Base-by-base conservation (phyloP, 2,329 filamentous ascomycete species). In the Conoideocrella luteorostrata region DNA sequence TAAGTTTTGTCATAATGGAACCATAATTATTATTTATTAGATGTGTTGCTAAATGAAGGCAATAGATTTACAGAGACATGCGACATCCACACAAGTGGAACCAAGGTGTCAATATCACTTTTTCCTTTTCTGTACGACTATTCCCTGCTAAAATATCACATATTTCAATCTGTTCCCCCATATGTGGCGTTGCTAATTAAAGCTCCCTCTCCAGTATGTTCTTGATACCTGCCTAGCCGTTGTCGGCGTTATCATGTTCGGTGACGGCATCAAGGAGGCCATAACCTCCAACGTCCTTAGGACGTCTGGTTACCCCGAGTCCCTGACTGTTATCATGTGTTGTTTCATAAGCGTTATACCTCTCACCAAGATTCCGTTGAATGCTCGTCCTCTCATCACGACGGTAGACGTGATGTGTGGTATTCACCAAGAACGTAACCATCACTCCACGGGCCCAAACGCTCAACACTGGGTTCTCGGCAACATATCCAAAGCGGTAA, bases 181-280 rank as follows among this genome's bases (percentile, higher is more conserved):
- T 15, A 24, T 7, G 7, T 12, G 6, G 21, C 11, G 6, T 24
- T 18, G 7, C 39, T 41, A 23, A 41, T 11, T 20, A 10, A 7
- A 10, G 20, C 7, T 20, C 30, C 18, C 15, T n/a, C 20, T 29
- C 6, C 44, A 86, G 80, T 91, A 88, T 61, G 59, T 87, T 17
- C 75, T 97, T 11, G 91, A 97, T 61, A 74, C 84, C 21, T 77
- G 81, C 36, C 89, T 95, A 59, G 90, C 88, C 21, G 77, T 93
- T 35, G 78, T 86, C 10, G 91, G 93, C 30, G 77, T 93, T 46
- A 74, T 96, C 51, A 97, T 98, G 91, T 98, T 96, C 62, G 91
- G 91, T 48, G 86, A 95, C 53, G 75, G 70, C n/a, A 87, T 95
- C 43, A 77, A 76, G 45, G 90, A 95, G 50, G 88, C 94, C 62